phyloP scores from a whole-genome alignment of 306 rosid species.

The Datisca glomerata region DNA sequence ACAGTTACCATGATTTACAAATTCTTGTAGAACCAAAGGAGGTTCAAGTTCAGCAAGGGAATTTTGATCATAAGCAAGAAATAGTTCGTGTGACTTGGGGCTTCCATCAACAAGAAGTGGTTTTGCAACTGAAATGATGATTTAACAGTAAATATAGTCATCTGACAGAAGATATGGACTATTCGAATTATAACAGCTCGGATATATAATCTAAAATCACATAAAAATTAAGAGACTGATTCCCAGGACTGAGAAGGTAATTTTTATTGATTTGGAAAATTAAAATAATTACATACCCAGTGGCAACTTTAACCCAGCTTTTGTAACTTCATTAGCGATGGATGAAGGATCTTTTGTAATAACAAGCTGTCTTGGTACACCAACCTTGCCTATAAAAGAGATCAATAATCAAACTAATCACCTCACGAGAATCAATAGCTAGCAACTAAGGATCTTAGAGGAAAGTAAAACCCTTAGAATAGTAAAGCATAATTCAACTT shows the following conservation, averaged over 20 bases:
- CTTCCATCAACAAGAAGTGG: slow-evolving; percentile 91
- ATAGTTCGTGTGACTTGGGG: slow-evolving; percentile 71
- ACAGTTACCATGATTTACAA: slow-evolving; percentile 73
- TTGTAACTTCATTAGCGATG: slow-evolving; percentile 56
- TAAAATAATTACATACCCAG: slow-evolving; percentile 70
- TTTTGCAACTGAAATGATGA: slow-evolving; percentile 61
- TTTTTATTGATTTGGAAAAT: too few relatives aligned
- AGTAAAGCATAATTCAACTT: too few relatives aligned
- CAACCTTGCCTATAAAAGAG: slow-evolving; percentile 48
- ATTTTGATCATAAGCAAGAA: slow-evolving; percentile 63
- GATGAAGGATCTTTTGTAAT: slow-evolving; percentile 71
- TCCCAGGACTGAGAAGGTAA: too few relatives aligned
- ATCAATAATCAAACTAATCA: too few relatives aligned
- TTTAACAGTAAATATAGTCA: not conserved
- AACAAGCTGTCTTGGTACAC: slow-evolving; percentile 72
- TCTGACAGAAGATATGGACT: too few relatives aligned
- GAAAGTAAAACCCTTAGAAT: too few relatives aligned
- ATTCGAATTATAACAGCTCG: not conserved
- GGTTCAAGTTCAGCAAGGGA: slow-evolving; percentile 84
- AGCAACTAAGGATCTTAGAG: too few relatives aligned
- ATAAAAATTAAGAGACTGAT: too few relatives aligned
- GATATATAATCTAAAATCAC: too few relatives aligned
- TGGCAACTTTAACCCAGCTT: slow-evolving; percentile 62
- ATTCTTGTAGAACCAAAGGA: slow-evolving; percentile 88
- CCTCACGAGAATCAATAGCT: too few relatives aligned